A percentile compares a stretch with the other conserved stretches of the same genome.
Conservation (phyloP, 78 protist species). For the Pigoraptor vietnamica region DNA sequence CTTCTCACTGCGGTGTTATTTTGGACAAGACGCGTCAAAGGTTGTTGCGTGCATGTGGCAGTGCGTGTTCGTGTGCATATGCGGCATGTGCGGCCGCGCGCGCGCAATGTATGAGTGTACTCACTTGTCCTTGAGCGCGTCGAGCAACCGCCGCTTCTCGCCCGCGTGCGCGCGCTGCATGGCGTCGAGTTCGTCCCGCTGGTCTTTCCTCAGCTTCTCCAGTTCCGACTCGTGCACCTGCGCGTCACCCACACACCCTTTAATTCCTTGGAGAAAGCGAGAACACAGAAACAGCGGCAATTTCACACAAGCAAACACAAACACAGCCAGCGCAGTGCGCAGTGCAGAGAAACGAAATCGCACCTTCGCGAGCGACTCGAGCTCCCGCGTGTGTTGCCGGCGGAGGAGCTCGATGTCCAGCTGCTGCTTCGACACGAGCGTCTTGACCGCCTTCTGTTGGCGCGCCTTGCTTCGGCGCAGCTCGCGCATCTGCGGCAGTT, state of each 20-base stretch:
- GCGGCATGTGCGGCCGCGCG: no score
- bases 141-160: background rate
- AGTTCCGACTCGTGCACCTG: background rate
- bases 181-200: background rate
- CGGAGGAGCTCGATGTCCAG: background rate
- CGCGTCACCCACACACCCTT: background rate
- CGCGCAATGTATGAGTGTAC: no score
- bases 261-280: background rate
- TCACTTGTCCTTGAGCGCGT: background rate
- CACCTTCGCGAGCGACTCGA: background rate
- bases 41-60: background rate
- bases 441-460: background rate
- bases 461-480: background rate
- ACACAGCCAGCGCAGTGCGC: background rate
- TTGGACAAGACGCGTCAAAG: background rate
- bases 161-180: background rate
- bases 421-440: background rate
- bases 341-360: background rate
- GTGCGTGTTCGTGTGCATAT: no score
- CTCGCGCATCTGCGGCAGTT: background rate
- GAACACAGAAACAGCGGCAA: background rate
- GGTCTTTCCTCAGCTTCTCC: background rate
- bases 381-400: background rate
- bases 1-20: background rate
- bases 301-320: background rate